Evolutionary conservation across 2,329 filamentous ascomycete species (phyloP).

Genomic region (Chaetomium strumarium): DNA sequence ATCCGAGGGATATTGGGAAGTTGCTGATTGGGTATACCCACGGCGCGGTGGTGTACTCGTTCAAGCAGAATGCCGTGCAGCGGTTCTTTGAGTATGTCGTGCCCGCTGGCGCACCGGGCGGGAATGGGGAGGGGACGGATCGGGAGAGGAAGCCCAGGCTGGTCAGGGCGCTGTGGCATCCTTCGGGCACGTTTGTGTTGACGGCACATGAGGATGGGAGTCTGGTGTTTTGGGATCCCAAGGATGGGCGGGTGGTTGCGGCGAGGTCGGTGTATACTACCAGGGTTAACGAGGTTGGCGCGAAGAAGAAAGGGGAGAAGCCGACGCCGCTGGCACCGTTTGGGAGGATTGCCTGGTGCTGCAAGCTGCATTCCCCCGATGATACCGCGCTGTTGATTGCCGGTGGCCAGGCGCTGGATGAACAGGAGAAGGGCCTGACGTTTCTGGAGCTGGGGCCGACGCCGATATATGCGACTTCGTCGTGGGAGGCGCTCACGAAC

Average conservation of each 20-base stretch:
- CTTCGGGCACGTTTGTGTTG: conserved; percentile 81
- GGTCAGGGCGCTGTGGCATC: conserved; percentile 87
- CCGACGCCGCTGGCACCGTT: conserved; percentile 66
- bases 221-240: conserved; percentile 89
- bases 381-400: conserved; percentile 85
- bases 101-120: conserved; percentile 75
- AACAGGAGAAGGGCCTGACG: conserved; percentile 69
- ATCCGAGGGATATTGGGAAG: conserved; percentile 87
- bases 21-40: conserved; percentile 85
- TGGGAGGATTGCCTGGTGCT: conserved; percentile 81
- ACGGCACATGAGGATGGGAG: conserved; percentile 88
- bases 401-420: conserved; percentile 66
- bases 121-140: conserved; percentile 60
- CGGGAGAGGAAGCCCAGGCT: conserved; percentile 64
- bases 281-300: conserved; percentile 62
- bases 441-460: conserved; percentile 87
- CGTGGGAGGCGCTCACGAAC: conserved; percentile 74
- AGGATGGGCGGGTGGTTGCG: conserved; percentile 77
- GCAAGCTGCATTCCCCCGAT: conserved; percentile 84
- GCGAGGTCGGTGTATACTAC: conserved; percentile 73
- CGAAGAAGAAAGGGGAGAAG: conserved; percentile 37
- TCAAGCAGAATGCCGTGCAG: conserved; percentile 78
- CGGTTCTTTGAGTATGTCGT: conserved; percentile 81
- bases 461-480: conserved; percentile 84
- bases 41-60: conserved; percentile 84